A percentile compares a stretch with the other conserved stretches of the same genome.
Conservation (phyloP, 495 filamentous ascomycete genomes). For the Clavariopsis aquatica region DNA sequence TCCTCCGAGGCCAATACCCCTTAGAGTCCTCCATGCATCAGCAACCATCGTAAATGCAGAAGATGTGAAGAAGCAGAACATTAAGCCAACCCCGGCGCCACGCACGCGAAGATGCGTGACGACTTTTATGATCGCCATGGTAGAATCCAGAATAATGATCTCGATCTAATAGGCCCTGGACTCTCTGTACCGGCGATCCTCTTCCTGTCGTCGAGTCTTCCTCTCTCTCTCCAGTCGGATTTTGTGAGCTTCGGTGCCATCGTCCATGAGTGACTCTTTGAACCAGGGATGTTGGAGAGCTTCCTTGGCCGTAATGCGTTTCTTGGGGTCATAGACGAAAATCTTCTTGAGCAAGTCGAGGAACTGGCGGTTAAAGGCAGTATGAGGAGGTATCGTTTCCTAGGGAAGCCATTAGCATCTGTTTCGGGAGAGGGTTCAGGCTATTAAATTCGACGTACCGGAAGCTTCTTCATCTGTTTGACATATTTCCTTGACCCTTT, state of each 20-base stretch:
- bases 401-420: conserved; percentile 42
- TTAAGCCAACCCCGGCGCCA: conserved; percentile 4
- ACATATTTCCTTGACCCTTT: conserved; percentile 90
- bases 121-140: conserved; percentile 3
- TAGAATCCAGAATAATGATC: background rate
- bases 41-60: conserved; percentile 36
- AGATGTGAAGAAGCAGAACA: conserved; percentile 29
- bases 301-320: conserved; percentile 87
- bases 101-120: background rate
- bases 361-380: conserved; percentile 78
- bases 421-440: background rate
- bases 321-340: conserved; percentile 91
- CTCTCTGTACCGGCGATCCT: conserved; percentile 15
- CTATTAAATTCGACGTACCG: conserved; percentile 57
- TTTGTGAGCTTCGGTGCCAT: conserved; percentile 80
- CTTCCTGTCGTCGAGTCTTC: conserved; percentile 28
- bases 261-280: conserved; percentile 76
- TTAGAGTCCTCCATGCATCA: conserved; percentile 29
- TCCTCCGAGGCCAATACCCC: background rate
- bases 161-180: conserved; percentile 1
- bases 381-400: conserved; percentile 86
- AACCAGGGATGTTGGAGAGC: conserved; percentile 95
- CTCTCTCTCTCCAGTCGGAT: conserved; percentile 32
- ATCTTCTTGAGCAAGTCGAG: conserved; percentile 85
- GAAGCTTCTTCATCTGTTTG: conserved; percentile 86